Base-by-base conservation (phyloP, 179 eudicot genomes). In the Beta corolliflora region DNA sequence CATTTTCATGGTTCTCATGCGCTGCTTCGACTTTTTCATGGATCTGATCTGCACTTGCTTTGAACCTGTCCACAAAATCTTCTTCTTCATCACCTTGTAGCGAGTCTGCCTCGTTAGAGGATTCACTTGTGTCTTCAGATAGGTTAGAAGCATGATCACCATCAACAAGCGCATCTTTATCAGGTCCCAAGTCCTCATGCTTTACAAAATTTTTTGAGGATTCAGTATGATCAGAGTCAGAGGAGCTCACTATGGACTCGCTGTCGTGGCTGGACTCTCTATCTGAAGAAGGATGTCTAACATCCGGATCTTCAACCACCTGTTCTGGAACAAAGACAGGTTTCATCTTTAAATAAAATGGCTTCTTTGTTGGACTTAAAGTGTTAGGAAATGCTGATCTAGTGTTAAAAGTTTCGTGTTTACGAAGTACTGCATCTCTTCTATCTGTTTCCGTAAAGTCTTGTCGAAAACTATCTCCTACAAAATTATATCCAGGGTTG, bases 351-450 rank as follows among this genome's bases (percentile, higher is more conserved):
- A 55, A 21, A 36, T n/a, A 36, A 5, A 44, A 60, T 14, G 25
- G 69, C 56, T 71, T 80, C 56, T 83, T 80, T 46, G 75, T 85
- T 82, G 79, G 7, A 75, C 6, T 74, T 16, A 83, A 77, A 25
- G 83, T 80, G 53, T 85, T 90, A 25, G 84, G 89, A 77, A 87
- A 45, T 29, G 93, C 85, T 19, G 93, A 86, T 55, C 96, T 87
- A 45, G 89, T 85, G 72, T 85, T 89, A 52, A 93, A 94, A 79
- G 93, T 94, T 75, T 89, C 97, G 79, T 89, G 94, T 81, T 94
- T 88, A 2, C 97, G 85, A 44, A 93, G 86, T 29, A 89, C 53
- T 0, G 85, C 84, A 65, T 90, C 91, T 79, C 86, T 91, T 18
- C 81, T 66, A 73, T 56, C 75, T 45, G 54, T 29, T 48, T 84